These are phyloP conservation scores for Corymbia citriodora DNA, from an alignment of 441 rosid genomes.

Conservation along the genomic window DNA sequence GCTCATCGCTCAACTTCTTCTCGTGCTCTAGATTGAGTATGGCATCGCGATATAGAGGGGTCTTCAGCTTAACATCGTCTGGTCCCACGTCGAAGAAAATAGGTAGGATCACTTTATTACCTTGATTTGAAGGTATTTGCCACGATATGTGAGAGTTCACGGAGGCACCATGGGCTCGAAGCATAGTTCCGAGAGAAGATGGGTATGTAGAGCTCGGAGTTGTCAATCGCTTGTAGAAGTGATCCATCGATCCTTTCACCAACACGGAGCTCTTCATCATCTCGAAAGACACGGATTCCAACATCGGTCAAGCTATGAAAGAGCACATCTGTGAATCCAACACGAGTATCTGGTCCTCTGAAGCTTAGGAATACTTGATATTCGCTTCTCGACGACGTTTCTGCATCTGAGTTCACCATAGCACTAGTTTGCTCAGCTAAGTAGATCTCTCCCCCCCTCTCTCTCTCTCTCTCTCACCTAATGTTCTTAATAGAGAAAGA, in stretches of 20 bases:
- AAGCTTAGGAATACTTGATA: not conserved
- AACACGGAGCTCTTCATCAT: not conserved
- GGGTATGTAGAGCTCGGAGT: not conserved
- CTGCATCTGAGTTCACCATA: not conserved
- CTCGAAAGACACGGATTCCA: not conserved
- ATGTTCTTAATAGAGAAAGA: not conserved
- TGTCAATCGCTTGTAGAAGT: not conserved
- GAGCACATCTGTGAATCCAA: not conserved
- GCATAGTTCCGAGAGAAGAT: rapidly evolving
- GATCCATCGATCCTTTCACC: not conserved
- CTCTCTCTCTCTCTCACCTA: not conserved
- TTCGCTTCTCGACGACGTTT: not conserved
- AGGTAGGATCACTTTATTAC: not conserved
- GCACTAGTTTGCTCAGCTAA: not conserved
- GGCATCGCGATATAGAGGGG: not conserved
- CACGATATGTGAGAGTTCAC: not conserved
- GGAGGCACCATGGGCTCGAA: not conserved
- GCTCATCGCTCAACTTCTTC: not conserved
- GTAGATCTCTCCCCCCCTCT: not conserved
- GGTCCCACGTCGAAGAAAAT: not conserved
- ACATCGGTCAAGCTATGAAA: not conserved
- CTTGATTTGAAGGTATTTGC: not conserved
- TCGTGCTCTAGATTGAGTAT: not conserved
- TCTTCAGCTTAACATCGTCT: not conserved
- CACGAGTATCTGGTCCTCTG: not conserved